Base-by-base conservation (phyloP, 1,284 basidiomycete species). In the Boletus sp. region DNA sequence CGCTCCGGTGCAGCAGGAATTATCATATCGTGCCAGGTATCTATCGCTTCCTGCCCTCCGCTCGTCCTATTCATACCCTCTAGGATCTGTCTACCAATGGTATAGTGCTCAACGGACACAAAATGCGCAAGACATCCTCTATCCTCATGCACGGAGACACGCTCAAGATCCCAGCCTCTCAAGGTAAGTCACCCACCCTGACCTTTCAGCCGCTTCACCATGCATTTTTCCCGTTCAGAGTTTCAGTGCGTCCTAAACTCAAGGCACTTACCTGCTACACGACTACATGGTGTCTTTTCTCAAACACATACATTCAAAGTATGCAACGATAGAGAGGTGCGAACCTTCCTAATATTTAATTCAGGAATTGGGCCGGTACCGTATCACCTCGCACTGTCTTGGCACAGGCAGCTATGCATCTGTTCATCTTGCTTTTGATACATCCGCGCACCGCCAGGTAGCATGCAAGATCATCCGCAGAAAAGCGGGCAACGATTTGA, bases 31-130 rank as follows among this genome's bases (percentile, higher is more conserved):
- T 88, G 87, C 57, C 82, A 87, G 67, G 85, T 86, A 61, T 14
- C 20, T 20, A 22, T 44, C 17, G 13, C 36, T 52, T 36, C 12
- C 26, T 30, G 13, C 17, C 4, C 22, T 19, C 14, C 8, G 9
- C 36, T 8, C 36, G 20, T 42, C 32, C 22, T 33, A 37, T 32
- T 14, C 46, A 53, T 55, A 32, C 27, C 17, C 30, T 44, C 37
- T 29, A 90, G 82, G 90, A 91, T 62, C 32, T 80, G 16, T 91
- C 89, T 0, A 79, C 81, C n/a, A 91, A 91, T 55, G 89, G 90
- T 2, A 69, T 90, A 32, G 62, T 77, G 27, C 70, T 90, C 44
- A 92, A 92, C 59, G 81, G 76, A 0, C 76, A 84, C 56, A 74
- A 75, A 39, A 78, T 90, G 37, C 74, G 75, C 36, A 82, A 80